Evolutionary conservation across 2,329 filamentous ascomycete species (phyloP).

Genomic region (Onygena corvina): DNA sequence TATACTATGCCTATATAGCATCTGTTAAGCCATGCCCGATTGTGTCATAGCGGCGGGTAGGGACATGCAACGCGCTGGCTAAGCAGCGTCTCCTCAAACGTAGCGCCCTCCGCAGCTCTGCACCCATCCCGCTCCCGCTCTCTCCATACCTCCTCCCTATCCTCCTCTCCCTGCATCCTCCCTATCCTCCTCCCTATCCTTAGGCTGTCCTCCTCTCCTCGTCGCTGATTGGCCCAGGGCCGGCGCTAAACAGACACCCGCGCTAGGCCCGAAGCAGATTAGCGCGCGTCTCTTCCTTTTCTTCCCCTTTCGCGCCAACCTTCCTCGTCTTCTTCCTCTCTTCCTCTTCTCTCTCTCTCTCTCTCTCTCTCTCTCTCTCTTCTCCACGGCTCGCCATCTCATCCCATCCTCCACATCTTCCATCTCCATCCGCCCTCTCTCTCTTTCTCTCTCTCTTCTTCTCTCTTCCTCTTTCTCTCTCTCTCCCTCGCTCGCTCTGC

Average conservation of each 20-base stretch:
- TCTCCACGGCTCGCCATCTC: slow-evolving; percentile 16
- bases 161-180: neutral
- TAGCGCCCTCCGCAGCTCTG: too few relatives aligned
- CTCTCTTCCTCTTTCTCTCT: slow-evolving; percentile 12
- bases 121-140: neutral
- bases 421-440: slow-evolving; percentile 10
- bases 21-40: too few relatives aligned
- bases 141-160: neutral
- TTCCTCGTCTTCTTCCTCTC: neutral
- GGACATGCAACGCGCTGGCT: too few relatives aligned
- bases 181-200: neutral
- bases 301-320: slow-evolving; percentile 3
- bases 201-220: neutral
- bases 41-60: too few relatives aligned
- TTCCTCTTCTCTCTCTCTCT: slow-evolving; percentile 15
- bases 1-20: too few relatives aligned
- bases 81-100: too few relatives aligned
- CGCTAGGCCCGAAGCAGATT: slow-evolving; percentile 5
- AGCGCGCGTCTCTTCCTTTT: neutral
- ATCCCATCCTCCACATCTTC: slow-evolving; percentile 14
- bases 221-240: neutral
- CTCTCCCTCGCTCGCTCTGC: slow-evolving; percentile 7
- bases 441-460: slow-evolving; percentile 14
- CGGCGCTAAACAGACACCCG: slow-evolving; percentile 1
- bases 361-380: slow-evolving; percentile 18